Percentiles rank a stretch among this genome's conserved stretches.
Conservation (phyloP, 805 yeast species). For the Saccharomycopsis sp. region DNA sequence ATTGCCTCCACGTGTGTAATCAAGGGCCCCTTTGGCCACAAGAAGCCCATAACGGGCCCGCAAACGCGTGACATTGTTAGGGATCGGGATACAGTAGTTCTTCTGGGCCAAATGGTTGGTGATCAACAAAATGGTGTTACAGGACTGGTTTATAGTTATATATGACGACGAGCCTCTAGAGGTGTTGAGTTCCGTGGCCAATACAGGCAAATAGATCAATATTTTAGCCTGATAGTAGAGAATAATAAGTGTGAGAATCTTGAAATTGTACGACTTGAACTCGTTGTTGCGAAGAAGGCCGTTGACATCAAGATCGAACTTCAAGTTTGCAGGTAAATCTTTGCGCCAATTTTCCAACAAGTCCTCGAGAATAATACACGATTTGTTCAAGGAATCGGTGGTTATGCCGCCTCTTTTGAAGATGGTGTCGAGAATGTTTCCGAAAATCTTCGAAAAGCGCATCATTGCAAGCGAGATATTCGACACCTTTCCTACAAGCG, state of each 20-base stretch:
- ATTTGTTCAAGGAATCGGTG: constrained; percentile 27
- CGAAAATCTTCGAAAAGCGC: constrained; percentile 67
- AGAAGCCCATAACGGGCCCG: constrained; percentile 56
- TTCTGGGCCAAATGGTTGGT: constrained; percentile 37
- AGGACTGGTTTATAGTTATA: constrained; percentile 62
- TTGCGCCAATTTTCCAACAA: constrained; percentile 74
- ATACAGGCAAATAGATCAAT: constrained; percentile 57
- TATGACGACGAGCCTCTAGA: constrained; percentile 47
- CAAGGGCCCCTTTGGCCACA: constrained; percentile 71
- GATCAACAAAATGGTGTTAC: constrained; percentile 51
- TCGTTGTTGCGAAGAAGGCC: constrained; percentile 39
- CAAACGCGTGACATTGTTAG: constrained; percentile 55
- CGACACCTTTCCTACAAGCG: constrained; percentile 65
- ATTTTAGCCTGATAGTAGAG: constrained; percentile 58
- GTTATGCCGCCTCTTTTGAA: constrained; percentile 50
- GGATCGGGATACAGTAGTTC: constrained; percentile 48
- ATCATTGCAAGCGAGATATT: constrained; percentile 57
- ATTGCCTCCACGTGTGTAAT: constrained; percentile 79
- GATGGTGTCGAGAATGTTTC: constrained; percentile 63
- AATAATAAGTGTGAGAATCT: constrained; percentile 48
- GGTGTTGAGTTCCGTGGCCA: constrained; percentile 37
- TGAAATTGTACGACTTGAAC: constrained; percentile 26
- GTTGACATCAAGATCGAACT: constrained; percentile 57
- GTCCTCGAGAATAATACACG: constrained; percentile 46
- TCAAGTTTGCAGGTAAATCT: constrained; percentile 54